Evolutionary conservation across 495 filamentous ascomycete genomes (phyloP), one percentile per base, ranked within the genome.

Genomic region (Penicillium goetzii): DNA sequence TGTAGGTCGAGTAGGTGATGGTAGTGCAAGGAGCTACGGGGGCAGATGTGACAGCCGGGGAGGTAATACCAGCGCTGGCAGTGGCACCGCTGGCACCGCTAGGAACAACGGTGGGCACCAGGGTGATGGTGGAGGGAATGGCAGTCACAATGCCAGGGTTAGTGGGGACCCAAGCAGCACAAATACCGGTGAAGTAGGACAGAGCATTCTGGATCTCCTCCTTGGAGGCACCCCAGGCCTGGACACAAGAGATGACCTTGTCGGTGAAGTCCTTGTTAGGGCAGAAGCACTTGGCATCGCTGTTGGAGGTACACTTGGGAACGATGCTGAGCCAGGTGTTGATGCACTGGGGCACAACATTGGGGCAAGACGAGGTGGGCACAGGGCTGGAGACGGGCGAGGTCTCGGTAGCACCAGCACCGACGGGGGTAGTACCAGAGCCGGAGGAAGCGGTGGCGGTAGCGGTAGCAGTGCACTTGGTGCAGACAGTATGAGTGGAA

Each of bases 141-240:
- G 78, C 86, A 60, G 91, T 95, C 70, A 92, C 84, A 71, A 98
- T 90, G 57, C 84, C 93, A 3, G 95, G 95, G 85, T 97, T 97
- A 64, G 81, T 60, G 45, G 83, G 79, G 21, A 92, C 83, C 74
- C 87, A 89, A 34, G 84, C 76, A 38, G 91, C 92, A 80, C 94
- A 98, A 77, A 98, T 90, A 73, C 94, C 95, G 69, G 91, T 87
- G 82, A 97, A 90, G 86, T 90, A 97, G 67, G 86, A 84, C 57
- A 95, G 82, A 58, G 91, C 92, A 61, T 85, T 76, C 56, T 86
- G 80, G 67, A 93, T 81, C 72, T 92, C 85, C n/a, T 75, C 71
- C 55, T 88, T 78, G 52, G 85, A 84, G 63, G 82, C 79, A 62
- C 90, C 88, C 84, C 92, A 89, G 63, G 92, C 83, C 66, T 87